Percentiles rank a stretch among this genome's conserved stretches.
phyloP scores from a whole-genome alignment of 805 yeast species.

The Suhomyces sp. region DNA sequence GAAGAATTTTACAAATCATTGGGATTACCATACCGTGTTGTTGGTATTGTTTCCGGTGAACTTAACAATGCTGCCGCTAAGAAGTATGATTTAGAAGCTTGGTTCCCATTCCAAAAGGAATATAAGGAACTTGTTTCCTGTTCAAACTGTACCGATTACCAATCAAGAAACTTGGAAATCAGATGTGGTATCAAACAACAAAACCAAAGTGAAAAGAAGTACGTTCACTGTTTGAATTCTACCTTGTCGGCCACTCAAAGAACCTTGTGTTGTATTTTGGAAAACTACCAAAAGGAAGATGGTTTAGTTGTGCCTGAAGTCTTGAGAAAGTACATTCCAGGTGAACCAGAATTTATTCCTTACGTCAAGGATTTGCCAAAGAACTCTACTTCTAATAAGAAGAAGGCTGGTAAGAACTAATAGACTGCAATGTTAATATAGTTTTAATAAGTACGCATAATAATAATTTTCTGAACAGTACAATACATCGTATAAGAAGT shows the following conservation, averaged over 20 bases:
- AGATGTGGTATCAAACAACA: slow-evolving; percentile 97
- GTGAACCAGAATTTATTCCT: slow-evolving; percentile 96
- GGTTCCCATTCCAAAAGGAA: slow-evolving; percentile 99
- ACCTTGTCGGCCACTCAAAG: slow-evolving; percentile 98
- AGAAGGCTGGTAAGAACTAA: slow-evolving; percentile 26
- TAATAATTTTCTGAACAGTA: too few relatives aligned
- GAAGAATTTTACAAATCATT: slow-evolving; percentile 93
- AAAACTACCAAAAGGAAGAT: slow-evolving; percentile 96
- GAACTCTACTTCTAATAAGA: slow-evolving; percentile 82
- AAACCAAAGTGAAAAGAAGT: slow-evolving; percentile 93
- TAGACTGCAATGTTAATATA: too few relatives aligned
- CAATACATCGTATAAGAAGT: too few relatives aligned
- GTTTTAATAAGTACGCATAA: too few relatives aligned
- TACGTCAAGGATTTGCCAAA: slow-evolving; percentile 88
- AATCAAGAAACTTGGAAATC: slow-evolving; percentile 96
- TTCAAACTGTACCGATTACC: slow-evolving; percentile 99
- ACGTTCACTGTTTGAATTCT: slow-evolving; percentile 97
- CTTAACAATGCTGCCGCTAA: slow-evolving; percentile 98
- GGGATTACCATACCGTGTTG: slow-evolving; percentile 94
- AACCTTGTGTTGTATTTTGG: slow-evolving; percentile 94
- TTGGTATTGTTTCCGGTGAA: slow-evolving; percentile 97
- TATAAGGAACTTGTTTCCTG: slow-evolving; percentile 97
- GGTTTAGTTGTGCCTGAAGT: slow-evolving; percentile 94
- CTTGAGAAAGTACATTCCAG: slow-evolving; percentile 93
- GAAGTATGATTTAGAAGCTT: slow-evolving; percentile 97